Base-by-base conservation (phyloP, 2,329 filamentous ascomycete genomes). In the Neofusicoccum sp. region DNA sequence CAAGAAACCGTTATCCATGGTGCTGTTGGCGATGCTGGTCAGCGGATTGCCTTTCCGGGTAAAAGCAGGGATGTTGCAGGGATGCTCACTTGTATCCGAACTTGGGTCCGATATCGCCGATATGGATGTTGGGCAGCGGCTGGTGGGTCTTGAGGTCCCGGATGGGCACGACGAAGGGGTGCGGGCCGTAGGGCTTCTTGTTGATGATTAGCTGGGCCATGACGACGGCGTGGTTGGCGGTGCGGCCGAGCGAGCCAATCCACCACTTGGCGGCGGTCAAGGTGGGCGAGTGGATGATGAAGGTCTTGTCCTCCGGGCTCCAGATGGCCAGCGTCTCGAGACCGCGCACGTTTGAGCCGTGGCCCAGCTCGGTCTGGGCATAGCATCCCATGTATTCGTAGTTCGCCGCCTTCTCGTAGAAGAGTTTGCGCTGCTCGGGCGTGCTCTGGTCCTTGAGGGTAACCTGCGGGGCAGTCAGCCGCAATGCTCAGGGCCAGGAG, bases 211-310 rank as follows among this genome's bases (percentile, higher is more conserved):
- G 80, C 74, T 92, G 89, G 0, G 90, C 89, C 82, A 93, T 91
- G 3, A 93, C 88, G 2, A 90, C 85, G 1, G 89, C 89, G 69
- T 91, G 82, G 71, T 90, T 93, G 45, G 90, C 89, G 2, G 87
- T 87, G 67, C 88, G 82, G 56, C 89, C 90, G 3, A 93, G 80
- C 9, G 88, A 89, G 1, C 90, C 90, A 67, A 91, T 91, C 90
- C 90, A 93, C 89, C 89, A 93, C 71, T 93, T 93, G 34, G 87
- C 88, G 0, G 89, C 84, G 1, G 89, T 92, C 60, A 92, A 79
- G 63, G 85, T 80, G 8, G 89, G 89, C 0, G 88, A 90, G 74
- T 92, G 86, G 36, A 93, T 80, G 12, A 80, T 87, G 68, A 93
- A 92, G 3, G 86, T 90, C 80, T 90, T 88, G 73, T 90, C 87